These are phyloP conservation scores for Tetrapisispora nanseiensis DNA, from an alignment of 805 yeast species.

Conservation along the genomic window DNA sequence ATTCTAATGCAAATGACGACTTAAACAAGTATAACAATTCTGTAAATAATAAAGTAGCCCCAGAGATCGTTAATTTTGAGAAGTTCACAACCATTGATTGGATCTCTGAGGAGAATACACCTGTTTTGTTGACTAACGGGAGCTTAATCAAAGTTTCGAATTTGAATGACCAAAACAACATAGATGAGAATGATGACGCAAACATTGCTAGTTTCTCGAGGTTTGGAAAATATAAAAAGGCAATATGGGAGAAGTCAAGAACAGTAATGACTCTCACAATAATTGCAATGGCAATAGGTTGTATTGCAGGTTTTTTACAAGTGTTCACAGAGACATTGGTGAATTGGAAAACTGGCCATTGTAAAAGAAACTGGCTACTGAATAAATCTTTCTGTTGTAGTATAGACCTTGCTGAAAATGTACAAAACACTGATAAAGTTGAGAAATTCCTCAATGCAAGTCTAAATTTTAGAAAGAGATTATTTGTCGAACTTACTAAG, in stretches of 20 bases:
- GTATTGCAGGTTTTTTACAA: slow-evolving; percentile 72
- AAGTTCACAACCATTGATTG: slow-evolving; percentile 62
- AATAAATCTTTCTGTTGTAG: slow-evolving; percentile 77
- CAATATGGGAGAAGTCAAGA: slow-evolving; percentile 23
- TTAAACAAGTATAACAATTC: too few relatives aligned
- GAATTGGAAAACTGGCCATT: slow-evolving; percentile 68
- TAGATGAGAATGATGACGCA: not conserved
- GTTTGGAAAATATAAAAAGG: slow-evolving; percentile 8
- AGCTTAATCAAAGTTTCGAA: not conserved
- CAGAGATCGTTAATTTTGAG: slow-evolving; percentile 36
- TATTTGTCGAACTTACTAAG: slow-evolving; percentile 6
- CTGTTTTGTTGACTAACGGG: slow-evolving; percentile 27
- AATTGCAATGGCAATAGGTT: slow-evolving; percentile 72
- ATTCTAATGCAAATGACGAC: not conserved
- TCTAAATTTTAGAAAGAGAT: not conserved
- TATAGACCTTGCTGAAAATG: slow-evolving; percentile 36
- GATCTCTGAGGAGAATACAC: slow-evolving; percentile 47
- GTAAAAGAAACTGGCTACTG: slow-evolving; percentile 58
- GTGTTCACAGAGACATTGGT: slow-evolving; percentile 82
- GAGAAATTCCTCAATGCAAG: slow-evolving; percentile 4
- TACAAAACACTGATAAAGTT: slow-evolving; percentile 18
- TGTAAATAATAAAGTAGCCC: slow-evolving; percentile 4
- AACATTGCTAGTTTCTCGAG: slow-evolving; percentile 2
- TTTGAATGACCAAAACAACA: not conserved
- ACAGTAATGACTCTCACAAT: slow-evolving; percentile 63